Evolutionary conservation across 768 basidiomycete species (phyloP), one percentile per base, ranked within the genome.

Genomic region (Lentinula guzmanii): DNA sequence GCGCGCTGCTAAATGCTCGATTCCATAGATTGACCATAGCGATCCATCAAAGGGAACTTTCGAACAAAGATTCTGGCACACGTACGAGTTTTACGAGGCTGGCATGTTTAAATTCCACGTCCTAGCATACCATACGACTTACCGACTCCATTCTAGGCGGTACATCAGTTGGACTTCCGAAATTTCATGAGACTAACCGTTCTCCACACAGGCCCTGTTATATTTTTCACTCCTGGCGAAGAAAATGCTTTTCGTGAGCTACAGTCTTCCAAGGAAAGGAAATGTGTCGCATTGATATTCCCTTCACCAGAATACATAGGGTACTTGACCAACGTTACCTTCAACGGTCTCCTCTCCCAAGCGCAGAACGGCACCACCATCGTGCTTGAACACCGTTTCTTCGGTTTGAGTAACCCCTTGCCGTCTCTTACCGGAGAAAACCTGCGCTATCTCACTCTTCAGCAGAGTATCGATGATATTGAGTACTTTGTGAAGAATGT

Each of bases 381-480:
- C 64, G 74, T 90, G 33, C 63, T 90, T 28, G 89, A 91, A 66
- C 89, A 91, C 67, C 80, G 90, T 24, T 91, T 86, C 76, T 90
- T 85, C 63, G 89, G 89, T 13, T 71, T 81, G n/a, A 90, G 88
- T 61, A 91, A 89, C 68, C 89, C 89, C 4, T 79, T 77, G 52
- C 74, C 79, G 18, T 78, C 90, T 69, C 78, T 91, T 31, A 81
- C 76, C 37, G 80, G 80, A 34, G 70, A 79, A 65, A 89, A 85
- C 67, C 72, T 91, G 48, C 71, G 73, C 51, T 65, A 82, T 11
- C 86, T 86, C 68, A 90, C 86, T 1, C 79, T 91, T 52, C 85
- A 89, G 68, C 89, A 91, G 72, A 86, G 87, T 9, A 84, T 89
- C 63, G 84, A 89, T 54, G 89, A 91, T 66, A 71, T 90, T 41